Base-by-base conservation (phyloP, 495 filamentous ascomycete species). In the Neurospora sp. region DNA sequence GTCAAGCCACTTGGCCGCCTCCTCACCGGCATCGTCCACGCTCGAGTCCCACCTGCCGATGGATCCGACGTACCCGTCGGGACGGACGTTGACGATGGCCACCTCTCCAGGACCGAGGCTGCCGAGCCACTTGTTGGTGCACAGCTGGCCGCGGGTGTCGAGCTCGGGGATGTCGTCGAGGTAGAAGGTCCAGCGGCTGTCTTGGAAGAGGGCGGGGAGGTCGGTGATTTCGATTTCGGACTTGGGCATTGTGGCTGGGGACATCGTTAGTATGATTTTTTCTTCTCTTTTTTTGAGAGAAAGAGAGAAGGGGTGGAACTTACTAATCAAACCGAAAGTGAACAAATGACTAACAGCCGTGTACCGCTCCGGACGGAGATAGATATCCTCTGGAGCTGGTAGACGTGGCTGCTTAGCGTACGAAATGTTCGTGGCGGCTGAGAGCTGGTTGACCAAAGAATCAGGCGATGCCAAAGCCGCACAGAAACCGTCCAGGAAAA, bases 111-210 rank as follows among this genome's bases (percentile, higher is more conserved):
- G 79, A 0, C 78, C 79, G 22, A 91, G 72, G 27, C 80, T 82
- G n/a, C 88, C 90, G 38, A 89, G 81, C 90, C 90, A 93, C 77
- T 88, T 90, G 66, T 83, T 82, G 20, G 86, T 88, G 74, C 88
- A 89, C 10, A 82, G 83, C 59, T 82, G 77, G 53, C 84, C 80
- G 9, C 84, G 81, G 6, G 82, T 84, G 71, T 87, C 88, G 53
- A 85, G 76, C 75, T 83, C 80, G 40, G 83, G 83, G 42, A 82
- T 76, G 77, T 90, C 81, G 73, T 92, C 91, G 0, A 90, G 81
- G 77, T 93, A 92, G 37, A 92, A 85, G 0, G 88, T 89, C 90
- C 90, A 92, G n/a, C 86, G 83, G 77, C 88, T 89, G 38, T 85
- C 80, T 72, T 87, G 84, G 61, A 92, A 77, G 14, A 87, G 72